Conservation (phyloP, 108 stramenopile species). For the Ochromonas danica region DNA sequence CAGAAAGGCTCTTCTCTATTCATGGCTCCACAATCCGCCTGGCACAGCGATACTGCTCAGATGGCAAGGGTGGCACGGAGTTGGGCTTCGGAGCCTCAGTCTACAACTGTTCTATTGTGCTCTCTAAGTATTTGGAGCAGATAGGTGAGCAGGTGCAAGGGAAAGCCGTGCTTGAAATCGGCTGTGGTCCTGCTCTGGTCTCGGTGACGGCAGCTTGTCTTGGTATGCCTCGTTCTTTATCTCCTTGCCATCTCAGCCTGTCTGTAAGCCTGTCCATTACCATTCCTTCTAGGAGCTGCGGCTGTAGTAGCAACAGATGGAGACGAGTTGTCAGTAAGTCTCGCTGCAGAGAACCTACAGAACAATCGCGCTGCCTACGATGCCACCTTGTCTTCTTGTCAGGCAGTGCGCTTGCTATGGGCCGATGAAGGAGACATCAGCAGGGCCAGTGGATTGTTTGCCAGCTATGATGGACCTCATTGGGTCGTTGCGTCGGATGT, state of each 20-base stretch:
- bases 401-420: neutral
- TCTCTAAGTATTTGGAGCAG: slow-evolving; percentile 23
- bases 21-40: neutral
- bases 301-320: neutral
- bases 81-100: slow-evolving; percentile 47
- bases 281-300: neutral
- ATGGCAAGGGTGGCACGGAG: slow-evolving; percentile 48
- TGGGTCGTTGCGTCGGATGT: too few species aligned
- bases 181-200: neutral
- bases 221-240: neutral
- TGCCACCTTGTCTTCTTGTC: neutral
- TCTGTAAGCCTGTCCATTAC: too few species aligned
- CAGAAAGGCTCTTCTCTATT: neutral
- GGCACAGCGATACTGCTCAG: slow-evolving; percentile 34
- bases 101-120: slow-evolving; percentile 38
- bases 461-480: neutral
- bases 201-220: neutral
- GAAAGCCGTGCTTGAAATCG: slow-evolving; percentile 20
- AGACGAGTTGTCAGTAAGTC: neutral
- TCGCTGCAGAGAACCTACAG: neutral
- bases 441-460: neutral
- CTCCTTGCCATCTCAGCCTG: too few species aligned
- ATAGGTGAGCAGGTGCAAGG: neutral
- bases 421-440: neutral
- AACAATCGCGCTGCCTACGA: neutral